Percentiles rank a stretch among this genome's conserved stretches.
phyloP scores from a whole-genome alignment of 345 rosid species.

The Salix dunnii region DNA sequence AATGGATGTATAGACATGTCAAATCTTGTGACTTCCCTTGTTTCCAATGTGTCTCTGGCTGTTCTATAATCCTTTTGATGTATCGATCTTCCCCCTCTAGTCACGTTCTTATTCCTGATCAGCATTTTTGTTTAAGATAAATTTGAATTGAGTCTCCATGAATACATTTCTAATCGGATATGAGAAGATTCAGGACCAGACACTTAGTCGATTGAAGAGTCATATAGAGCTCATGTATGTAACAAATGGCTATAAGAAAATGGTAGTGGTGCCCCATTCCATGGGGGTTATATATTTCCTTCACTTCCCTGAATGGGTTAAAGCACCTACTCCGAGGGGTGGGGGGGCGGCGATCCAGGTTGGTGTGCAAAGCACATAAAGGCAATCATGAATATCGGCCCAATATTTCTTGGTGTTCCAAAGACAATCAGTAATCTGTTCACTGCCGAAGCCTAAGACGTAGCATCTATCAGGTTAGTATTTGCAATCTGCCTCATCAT shows the following conservation, averaged over 20 bases:
- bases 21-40: background rate
- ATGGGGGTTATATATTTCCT: constrained; percentile 75
- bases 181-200: constrained; percentile 60
- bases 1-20: too few relatives aligned
- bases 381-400: constrained; percentile 63
- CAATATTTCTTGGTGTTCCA: constrained; percentile 65
- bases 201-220: constrained; percentile 74
- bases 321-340: constrained; percentile 54
- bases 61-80: background rate
- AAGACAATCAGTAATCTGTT: constrained; percentile 54
- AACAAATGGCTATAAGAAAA: constrained; percentile 59
- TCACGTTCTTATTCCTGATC: background rate
- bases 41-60: background rate
- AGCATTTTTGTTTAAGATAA: background rate
- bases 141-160: constrained; percentile 17
- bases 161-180: constrained; percentile 21
- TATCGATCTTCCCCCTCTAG: background rate
- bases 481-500: background rate
- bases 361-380: constrained; percentile 73
- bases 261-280: constrained; percentile 79
- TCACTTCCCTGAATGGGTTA: constrained; percentile 85
- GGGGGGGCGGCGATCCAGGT: constrained; percentile 65
- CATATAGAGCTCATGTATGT: constrained; percentile 63
- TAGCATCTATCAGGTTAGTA: constrained; percentile 51
- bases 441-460: constrained; percentile 57